Conservation (phyloP, 108 stramenopile species). For the Skeletonema marinoi region DNA sequence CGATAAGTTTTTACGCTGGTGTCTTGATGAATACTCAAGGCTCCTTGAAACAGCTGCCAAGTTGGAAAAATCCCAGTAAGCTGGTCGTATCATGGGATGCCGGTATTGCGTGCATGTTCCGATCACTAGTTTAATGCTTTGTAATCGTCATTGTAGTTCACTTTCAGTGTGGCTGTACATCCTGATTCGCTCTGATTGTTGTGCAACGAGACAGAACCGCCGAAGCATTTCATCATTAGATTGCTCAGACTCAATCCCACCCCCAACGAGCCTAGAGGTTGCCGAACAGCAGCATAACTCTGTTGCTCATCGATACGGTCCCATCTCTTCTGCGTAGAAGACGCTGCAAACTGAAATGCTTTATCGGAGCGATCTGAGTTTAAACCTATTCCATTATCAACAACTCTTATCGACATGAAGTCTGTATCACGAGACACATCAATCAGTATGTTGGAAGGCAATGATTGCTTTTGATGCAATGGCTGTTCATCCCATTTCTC, state of each 20-base stretch:
- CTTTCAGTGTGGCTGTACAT: constrained; percentile 39
- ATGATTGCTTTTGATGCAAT: neutral
- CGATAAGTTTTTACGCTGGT: constrained; percentile 77
- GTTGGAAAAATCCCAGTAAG: constrained; percentile 7
- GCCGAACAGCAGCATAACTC: constrained; percentile 69
- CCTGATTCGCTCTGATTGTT: constrained; percentile 27
- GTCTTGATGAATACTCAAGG: constrained; percentile 72
- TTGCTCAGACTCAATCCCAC: constrained; percentile 72
- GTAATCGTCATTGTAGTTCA: constrained; percentile 21
- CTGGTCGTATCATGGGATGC: neutral
- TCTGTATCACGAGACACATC: constrained; percentile 11
- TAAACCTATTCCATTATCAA: constrained; percentile 67
- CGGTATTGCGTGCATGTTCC: neutral
- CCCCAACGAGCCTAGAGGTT: constrained; percentile 67
- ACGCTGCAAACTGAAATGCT: constrained; percentile 51
- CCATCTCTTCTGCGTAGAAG: constrained; percentile 55
- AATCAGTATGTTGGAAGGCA: constrained; percentile 32
- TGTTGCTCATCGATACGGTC: constrained; percentile 78
- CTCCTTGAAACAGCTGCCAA: constrained; percentile 43
- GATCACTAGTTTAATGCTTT: constrained; percentile 8
- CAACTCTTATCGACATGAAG: constrained; percentile 38
- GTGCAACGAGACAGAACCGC: constrained; percentile 58
- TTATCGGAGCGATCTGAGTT: constrained; percentile 6
- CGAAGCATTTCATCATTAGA: constrained; percentile 74
- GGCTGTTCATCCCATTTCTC: constrained; percentile 26